Evolutionary conservation across 768 basidiomycete species (phyloP), one percentile per base, ranked within the genome.

Genomic region (Agaricus sinodeliciosus): DNA sequence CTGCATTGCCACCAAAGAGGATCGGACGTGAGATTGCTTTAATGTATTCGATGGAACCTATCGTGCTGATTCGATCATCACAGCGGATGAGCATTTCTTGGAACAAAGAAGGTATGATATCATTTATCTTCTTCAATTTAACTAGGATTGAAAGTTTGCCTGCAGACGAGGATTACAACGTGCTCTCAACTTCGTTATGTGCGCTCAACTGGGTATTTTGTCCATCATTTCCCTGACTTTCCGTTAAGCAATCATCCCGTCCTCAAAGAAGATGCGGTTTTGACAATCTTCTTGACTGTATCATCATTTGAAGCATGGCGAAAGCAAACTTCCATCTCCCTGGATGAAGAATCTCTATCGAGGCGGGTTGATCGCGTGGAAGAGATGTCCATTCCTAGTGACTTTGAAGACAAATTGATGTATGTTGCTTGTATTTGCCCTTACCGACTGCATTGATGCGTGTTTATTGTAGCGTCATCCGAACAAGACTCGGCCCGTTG

Each of bases 311-410:
- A 97, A 62, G 69, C 73, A 41, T 96, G 93, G 93, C 78, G 92
- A 42, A 95, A 94, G 64, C 78, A 86, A 43, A 78, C 83, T 1
- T 60, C 77, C 0, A 75, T 95, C 9, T 84, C 85, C 3, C 70
- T 92, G 48, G 93, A 95, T 26, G 95, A 97, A 69, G 95, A 97
- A 65, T 89, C 90, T 0, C 70, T 72, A 0, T 84, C 83, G 56
- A 90, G 89, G 61, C 80, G 85, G 22, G 76, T 93, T 8, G 90
- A 91, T 59, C 75, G 79, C 44, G 72, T 85, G 13, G 91, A 95
- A 62, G 92, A 96, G 68, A 92, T 94, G 89, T 74, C 82, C 9
- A 92, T 97, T 49, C 95, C 95, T 3, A 84, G 87, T 55, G 93
- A 97, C 67, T 74, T 97, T 7, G 91, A 94, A 56, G 88, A 94